Base-by-base conservation (phyloP, 2,329 filamentous ascomycete genomes). In the Westerdykella aurantiaca region DNA sequence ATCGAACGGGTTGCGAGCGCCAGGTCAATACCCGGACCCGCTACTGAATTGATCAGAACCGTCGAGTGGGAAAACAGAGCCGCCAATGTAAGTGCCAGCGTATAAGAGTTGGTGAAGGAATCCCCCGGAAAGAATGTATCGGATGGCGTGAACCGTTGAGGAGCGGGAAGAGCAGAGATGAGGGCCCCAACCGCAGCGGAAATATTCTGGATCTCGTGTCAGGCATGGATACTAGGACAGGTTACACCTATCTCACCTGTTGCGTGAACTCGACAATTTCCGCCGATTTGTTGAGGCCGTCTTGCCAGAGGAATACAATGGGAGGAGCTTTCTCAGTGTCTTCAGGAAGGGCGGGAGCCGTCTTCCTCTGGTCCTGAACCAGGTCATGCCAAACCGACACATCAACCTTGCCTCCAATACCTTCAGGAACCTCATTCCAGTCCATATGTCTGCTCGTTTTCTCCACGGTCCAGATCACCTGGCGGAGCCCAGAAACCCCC, bases 331-430 rank as follows among this genome's bases (percentile, higher is more conserved):
- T 69, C 18, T 75, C 76, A 34, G 82, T 78, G 40, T 79, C 69
- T 9, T 76, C 69, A 1, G 87, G 87, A 11, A 95, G 73, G 16
- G 87, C 79, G 6, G 71, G 71, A 34, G 76, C 79, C 31, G 78
- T 75, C 33, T 48, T 52, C 46, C 57, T 42, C 72, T 73, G 22
- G 49, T 93, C 86, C 51, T 85, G 80, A 21, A 96, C 72, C 42
- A 97, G 78, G 47, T 96, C 87, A 59, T 95, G 87, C 90, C 91
- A 98, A 12, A 91, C 93, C n/a, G 83, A 80, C 13, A 96, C 86
- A 44, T 86, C 86, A 48, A 95, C 75, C 49, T 77, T 82, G 45
- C 84, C 80, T 13, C 84, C 84, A 44, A 84, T 83, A 41, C 86
- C 85, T 59, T 85, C 79, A 10, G 90, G 89, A 2, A 90, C 80